phyloP scores from a whole-genome alignment of 176 grass and related monocot species.

The Saccharum spontaneum region DNA sequence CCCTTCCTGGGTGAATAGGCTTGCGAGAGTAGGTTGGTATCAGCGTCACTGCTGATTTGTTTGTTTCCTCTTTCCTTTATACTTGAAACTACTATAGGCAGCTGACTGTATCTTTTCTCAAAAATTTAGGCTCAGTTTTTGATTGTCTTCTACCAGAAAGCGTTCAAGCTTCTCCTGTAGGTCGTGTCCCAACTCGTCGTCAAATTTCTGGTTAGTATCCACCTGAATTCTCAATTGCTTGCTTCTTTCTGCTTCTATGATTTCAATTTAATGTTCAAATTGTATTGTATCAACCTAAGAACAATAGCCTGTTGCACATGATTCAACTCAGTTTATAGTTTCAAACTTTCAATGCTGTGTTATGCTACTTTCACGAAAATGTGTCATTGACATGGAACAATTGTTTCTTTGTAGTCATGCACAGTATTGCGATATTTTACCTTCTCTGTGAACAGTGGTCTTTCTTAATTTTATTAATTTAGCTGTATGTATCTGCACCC shows the following conservation, averaged over 20 bases:
- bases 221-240: conserved; percentile 14
- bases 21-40: conserved; percentile 87
- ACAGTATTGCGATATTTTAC: background rate
- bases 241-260: background rate
- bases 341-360: background rate
- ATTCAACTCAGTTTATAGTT: background rate
- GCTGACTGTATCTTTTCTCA: conserved; percentile 23
- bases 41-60: conserved; percentile 3
- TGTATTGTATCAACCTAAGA: background rate
- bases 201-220: conserved; percentile 49
- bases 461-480: conserved; percentile 11
- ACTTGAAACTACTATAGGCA: background rate
- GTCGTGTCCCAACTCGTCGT: conserved; percentile 58
- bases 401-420: background rate
- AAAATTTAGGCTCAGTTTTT: conserved; percentile 68
- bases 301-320: background rate
- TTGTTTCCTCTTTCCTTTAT: conserved; percentile 11
- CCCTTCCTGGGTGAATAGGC: conserved; percentile 92
- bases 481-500: background rate
- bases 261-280: background rate
- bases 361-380: conserved; percentile 11
- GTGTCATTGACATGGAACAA: background rate
- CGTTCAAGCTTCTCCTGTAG: conserved; percentile 75
- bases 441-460: background rate
- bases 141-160: conserved; percentile 85